Evolutionary conservation across 306 rosid genomes (phyloP), one percentile per base, ranked within the genome.

Genomic region (Acmispon strigosus): DNA sequence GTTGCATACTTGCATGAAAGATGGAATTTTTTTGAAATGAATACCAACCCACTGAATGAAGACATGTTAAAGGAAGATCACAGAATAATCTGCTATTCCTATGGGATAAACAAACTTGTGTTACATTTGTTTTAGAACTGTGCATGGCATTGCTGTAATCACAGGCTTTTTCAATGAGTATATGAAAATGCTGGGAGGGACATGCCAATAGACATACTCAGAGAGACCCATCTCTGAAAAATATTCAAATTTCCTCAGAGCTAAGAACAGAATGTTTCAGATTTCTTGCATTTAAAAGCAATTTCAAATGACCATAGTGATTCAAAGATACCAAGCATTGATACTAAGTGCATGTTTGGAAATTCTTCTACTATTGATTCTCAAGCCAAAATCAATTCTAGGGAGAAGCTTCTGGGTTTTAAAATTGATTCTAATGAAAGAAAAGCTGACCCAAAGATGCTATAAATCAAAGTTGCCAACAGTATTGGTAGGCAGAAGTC

Each of bases 401-500:
- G 37, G 34, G 34, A 27, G 5, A 27, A 32, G 8, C 37, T 32
- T 27, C 34, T 2, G 8, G 6, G 37, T 32, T 32, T 6, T 1
- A 5, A 0, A 32, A 32, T 32, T 32, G 37, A 32, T 32, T 32
- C 0, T 32, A 8, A 6, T 32, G 37, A 32, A 32, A 32, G 8
- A 5, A 1, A 32, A 32, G 8, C 7, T 5, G 37, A 1, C 37
- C 37, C 7, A 56, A 55, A 58, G 20, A 39, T 10, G 42, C 3
- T 34, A n/a, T 41, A 55, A 74, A 78, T n/a, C 70, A 37, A 81
- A 66, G 58, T 52, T 15, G 42, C 57, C 72, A 54, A 17, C 49
- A 36, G 5, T 8, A 19, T 22, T 11, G 10, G 15, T 53, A 18
- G 36, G 48, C n/a, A 45, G 42, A 43, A 43, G 18, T 19, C 50